Evolutionary conservation across 345 rosid species (phyloP), one percentile per base, ranked within the genome.

Genomic region (Diplotaxis tenuifolia): DNA sequence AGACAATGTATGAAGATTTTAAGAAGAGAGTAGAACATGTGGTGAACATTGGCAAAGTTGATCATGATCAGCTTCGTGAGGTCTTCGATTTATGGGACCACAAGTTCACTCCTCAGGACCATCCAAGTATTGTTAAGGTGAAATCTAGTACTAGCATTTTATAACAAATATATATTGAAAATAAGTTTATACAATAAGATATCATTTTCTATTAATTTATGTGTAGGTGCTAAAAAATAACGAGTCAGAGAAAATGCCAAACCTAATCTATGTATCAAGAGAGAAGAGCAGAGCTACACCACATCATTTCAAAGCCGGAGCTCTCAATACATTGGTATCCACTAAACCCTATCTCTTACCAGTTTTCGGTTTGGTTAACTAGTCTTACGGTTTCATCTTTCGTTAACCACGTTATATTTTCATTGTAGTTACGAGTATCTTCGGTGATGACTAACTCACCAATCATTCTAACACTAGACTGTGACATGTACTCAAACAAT

Each of bases 221-320:
- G 53, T 8, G 6, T 71, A 88, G 91, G 83, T 90, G 20, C 50
- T 90, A 15, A 47, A 84, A 50, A 84, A 85, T 6, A 82, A 54
- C 2, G 77, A 55, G 49, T 78, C 29, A 16, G 84, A 85, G 40
- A 82, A 4, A 62, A 50, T 85, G 88, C 91, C 96, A 36, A 90
- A 85, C 28, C 84, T 92, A 42, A 75, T 90, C 5, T 92, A 90
- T 40, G 69, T 92, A 54, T 84, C 95, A 0, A 77, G 98, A 66
- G 83, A 87, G 75, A 92, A 90, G 75, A 78, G 74, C 76, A 81
- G 45, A 61, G 62, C 70, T 21, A 76, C 80, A 27, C 82, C 70
- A 9, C 95, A 92, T 76, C 73, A 88, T 68, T 92, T 82, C 72
- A 92, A 92, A 78, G 95, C 90, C 9, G 98, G 98, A 53, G 98